Evolutionary conservation across 2,329 filamentous ascomycete species (phyloP).

Genomic region (Neurospora sp.): DNA sequence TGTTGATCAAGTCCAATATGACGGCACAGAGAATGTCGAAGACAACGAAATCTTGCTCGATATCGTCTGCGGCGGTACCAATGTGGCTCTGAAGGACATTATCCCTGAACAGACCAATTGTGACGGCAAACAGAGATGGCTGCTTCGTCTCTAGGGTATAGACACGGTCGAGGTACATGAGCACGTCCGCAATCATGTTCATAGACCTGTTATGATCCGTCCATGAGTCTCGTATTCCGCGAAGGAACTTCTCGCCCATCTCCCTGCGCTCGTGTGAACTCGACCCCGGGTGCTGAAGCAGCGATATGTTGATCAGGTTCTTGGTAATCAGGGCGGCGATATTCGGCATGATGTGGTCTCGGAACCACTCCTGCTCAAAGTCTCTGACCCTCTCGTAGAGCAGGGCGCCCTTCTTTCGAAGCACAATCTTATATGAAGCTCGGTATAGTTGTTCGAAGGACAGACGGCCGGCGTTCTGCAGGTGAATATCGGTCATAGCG

Average conservation of each 20-base stretch:
- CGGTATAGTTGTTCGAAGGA: constrained; percentile 96
- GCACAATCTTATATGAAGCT: constrained; percentile 84
- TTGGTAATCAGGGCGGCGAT: constrained; percentile 64
- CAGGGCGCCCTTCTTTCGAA: constrained; percentile 74
- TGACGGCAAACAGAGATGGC: constrained; percentile 72
- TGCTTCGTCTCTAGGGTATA: constrained; percentile 61
- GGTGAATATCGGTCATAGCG: constrained; percentile 81
- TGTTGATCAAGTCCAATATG: constrained; percentile 80
- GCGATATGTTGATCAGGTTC: constrained; percentile 51
- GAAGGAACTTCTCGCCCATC: constrained; percentile 75
- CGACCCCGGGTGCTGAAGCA: constrained; percentile 45
- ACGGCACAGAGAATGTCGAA: constrained; percentile 71
- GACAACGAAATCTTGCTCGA: constrained; percentile 35
- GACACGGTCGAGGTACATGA: constrained; percentile 95
- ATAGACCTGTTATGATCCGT: constrained; percentile 84
- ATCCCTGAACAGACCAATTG: constrained; percentile 83
- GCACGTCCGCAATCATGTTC: constrained; percentile 92
- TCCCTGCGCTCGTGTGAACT: constrained; percentile 71
- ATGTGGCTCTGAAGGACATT: constrained; percentile 61
- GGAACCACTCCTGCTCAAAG: constrained; percentile 77
- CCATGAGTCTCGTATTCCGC: constrained; percentile 68
- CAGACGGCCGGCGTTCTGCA: constrained; percentile 77
- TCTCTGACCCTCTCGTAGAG: constrained; percentile 73
- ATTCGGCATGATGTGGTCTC: constrained; percentile 57
- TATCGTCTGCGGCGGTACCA: constrained; percentile 28